Conservation (phyloP, 495 filamentous ascomycete species). For the Evansstolkia leycettana region DNA sequence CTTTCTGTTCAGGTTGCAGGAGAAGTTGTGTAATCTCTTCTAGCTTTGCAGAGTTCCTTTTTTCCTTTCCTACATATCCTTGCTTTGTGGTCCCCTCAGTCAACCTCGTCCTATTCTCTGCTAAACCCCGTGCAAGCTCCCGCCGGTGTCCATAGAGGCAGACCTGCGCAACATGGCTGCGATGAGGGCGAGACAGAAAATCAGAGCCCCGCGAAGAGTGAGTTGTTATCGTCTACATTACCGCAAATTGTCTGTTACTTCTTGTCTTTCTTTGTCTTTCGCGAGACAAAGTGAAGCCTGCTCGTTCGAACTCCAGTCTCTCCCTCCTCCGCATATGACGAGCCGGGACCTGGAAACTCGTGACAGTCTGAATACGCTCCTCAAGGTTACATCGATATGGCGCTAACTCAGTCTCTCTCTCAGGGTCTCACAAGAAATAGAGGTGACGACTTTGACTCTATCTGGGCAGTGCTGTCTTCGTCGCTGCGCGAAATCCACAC, state of each 20-base stretch:
- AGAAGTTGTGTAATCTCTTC: no score
- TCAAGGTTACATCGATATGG: neutral
- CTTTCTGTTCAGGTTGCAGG: no score
- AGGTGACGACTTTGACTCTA: slow-evolving; percentile 63
- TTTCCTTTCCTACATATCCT: neutral
- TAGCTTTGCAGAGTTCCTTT: neutral
- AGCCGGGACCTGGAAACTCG: no score
- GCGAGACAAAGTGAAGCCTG: no score
- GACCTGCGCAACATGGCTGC: slow-evolving; percentile 40
- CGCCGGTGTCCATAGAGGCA: neutral
- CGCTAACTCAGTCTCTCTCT: neutral
- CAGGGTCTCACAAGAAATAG: slow-evolving; percentile 44
- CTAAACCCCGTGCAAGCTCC: slow-evolving; percentile 10
- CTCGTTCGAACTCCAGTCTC: no score
- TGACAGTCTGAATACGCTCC: neutral
- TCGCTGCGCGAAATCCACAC: slow-evolving; percentile 80
- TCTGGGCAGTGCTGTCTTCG: slow-evolving; percentile 61
- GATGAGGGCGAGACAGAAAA: slow-evolving; percentile 54
- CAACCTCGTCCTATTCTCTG: no score
- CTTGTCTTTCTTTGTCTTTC: neutral
- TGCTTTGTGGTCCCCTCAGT: no score
- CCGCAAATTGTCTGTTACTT: neutral
- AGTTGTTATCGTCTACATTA: slow-evolving; percentile 14
- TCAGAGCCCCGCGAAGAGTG: slow-evolving; percentile 62
- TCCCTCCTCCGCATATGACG: no score